Evolutionary conservation across 2,329 filamentous ascomycete species (phyloP), one percentile per base, ranked within the genome.

Genomic region (Alternaria gansuensis): DNA sequence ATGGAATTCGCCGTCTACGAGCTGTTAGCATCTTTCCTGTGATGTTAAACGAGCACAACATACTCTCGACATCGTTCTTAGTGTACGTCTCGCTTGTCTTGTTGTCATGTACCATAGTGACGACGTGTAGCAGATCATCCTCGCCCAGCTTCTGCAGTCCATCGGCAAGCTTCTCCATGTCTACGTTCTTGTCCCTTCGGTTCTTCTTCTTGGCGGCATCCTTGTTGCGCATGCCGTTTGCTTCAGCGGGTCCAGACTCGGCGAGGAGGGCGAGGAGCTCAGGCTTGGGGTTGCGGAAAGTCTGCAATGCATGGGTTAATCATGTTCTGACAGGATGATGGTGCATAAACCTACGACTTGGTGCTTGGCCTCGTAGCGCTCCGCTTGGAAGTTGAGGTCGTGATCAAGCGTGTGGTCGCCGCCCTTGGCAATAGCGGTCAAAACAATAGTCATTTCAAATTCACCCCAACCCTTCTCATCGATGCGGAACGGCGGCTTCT

Each of bases 91-190:
- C 93, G 5, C 92, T 87, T 1, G 87, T 89, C 84, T 98, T 98
- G 81, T 97, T 92, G 80, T 99, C 95, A 78, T 98, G 95, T 63
- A 99, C 94, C 87, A 99, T 90, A 81, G 98, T 94, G 61, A 99
- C 96, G 24, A 98, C 92, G 69, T 95, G 91, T 62, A 99, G 83
- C 40, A 99, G 82, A 73, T 98, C 94, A 67, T 99, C 95, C 82
- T 99, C 95, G 65, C 87, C 86, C 26, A 99, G 87, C 82, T 92
- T 93, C 76, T 94, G 88, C 58, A 99, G 83, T 0, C 90, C 93
- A 59, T 98, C 93, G 31, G 94, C 95, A 70, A 99, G 87, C 84
- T 97, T 98, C 82, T 99, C 95, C 83, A 97, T 95, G 78, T 99
- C 95, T 68, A 91, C 84, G 60, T 82, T 85, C 80, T 87, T 88